These are phyloP conservation scores for Alternaria solani DNA, from an alignment of 2,329 filamentous ascomycete species.

Conservation along the genomic window DNA sequence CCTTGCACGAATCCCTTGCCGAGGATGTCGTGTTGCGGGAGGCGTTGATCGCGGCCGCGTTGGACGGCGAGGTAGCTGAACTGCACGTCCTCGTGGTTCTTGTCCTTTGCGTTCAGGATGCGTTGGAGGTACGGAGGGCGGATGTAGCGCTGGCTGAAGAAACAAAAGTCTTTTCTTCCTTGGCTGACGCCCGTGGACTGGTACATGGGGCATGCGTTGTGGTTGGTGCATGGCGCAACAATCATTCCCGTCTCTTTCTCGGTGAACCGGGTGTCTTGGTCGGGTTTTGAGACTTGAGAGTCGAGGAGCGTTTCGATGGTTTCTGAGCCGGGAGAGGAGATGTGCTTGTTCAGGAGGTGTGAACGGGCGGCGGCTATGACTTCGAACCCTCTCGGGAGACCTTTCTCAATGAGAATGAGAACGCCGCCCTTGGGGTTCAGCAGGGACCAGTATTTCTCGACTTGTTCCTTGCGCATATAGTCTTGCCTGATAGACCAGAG, in stretches of 20 bases:
- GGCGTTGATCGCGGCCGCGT: constrained; percentile 71
- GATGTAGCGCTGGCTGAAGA: constrained; percentile 88
- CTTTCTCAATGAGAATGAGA: constrained; percentile 88
- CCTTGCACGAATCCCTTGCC: constrained; percentile 57
- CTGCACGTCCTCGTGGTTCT: constrained; percentile 88
- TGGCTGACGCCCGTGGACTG: constrained; percentile 70
- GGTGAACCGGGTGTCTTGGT: constrained; percentile 43
- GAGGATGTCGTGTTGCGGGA: constrained; percentile 41
- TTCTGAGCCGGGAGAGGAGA: constrained; percentile 67
- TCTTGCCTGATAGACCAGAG: constrained; percentile 79
- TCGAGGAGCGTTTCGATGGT: constrained; percentile 49
- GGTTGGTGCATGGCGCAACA: constrained; percentile 80
- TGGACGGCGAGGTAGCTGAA: constrained; percentile 91
- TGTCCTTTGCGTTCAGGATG: constrained; percentile 71
- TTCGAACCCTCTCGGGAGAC: constrained; percentile 89
- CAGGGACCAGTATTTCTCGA: constrained; percentile 90
- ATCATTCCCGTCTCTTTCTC: constrained; percentile 69
- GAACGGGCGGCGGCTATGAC: constrained; percentile 85
- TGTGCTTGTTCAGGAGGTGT: constrained; percentile 77
- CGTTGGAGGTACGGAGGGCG: constrained; percentile 82
- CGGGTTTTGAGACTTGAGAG: constrained; percentile 53
- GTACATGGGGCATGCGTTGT: constrained; percentile 90
- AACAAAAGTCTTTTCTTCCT: constrained; percentile 88
- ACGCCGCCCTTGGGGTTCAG: constrained; percentile 85
- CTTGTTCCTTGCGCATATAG: constrained; percentile 76